phyloP scores from a whole-genome alignment of 257 asterid species.

The Sherardia arvensis region DNA sequence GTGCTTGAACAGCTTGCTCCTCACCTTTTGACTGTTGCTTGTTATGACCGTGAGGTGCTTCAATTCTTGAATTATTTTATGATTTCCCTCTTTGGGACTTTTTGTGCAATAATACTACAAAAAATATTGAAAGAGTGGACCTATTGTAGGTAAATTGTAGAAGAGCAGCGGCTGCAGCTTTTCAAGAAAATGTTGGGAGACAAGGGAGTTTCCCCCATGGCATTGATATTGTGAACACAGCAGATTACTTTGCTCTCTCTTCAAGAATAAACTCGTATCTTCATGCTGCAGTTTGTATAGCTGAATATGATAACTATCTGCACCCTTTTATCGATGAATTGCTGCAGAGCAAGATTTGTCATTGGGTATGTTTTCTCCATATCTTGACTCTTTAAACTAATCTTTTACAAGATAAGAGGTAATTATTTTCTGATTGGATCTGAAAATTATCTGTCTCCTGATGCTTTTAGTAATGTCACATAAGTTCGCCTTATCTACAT shows the following conservation, averaged over 20 bases:
- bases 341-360: constrained; percentile 70
- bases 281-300: constrained; percentile 70
- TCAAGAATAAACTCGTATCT: constrained; percentile 85
- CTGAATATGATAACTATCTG: constrained; percentile 84
- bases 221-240: constrained; percentile 81
- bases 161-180: constrained; percentile 99
- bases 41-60: constrained; percentile 97
- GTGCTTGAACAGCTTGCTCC: constrained; percentile 81
- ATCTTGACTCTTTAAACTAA: neutral
- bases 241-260: constrained; percentile 95
- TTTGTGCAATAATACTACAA: constrained; percentile 7
- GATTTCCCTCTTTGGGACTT: neutral
- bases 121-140: constrained; percentile 21
- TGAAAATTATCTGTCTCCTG: neutral
- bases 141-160: constrained; percentile 85
- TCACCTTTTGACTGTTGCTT: constrained; percentile 82
- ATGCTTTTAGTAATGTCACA: neutral
- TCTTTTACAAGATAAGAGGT: neutral
- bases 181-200: constrained; percentile 98
- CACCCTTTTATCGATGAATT: constrained; percentile 76
- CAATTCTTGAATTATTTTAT: constrained; percentile 7
- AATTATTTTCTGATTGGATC: neutral
- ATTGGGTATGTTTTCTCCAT: constrained; percentile 68
- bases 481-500: neutral
- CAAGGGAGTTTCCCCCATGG: constrained; percentile 90